phyloP scores from a whole-genome alignment of 371 early-diverging fungal species.

The Apophysomyces sp. region DNA sequence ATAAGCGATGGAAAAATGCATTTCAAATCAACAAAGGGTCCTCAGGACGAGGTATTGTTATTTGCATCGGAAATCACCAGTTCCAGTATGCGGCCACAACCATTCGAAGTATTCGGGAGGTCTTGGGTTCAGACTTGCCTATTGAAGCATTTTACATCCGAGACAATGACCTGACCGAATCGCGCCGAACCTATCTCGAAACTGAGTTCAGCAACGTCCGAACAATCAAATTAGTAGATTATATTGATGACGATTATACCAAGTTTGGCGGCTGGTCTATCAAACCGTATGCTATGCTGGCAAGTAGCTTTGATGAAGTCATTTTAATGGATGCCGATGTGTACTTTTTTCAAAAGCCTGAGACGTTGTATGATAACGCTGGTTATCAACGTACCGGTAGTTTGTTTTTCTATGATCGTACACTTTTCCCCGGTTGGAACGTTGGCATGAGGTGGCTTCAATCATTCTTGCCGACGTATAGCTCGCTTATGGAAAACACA shows the following conservation, averaged over 20 bases:
- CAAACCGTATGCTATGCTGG: conserved; percentile 67
- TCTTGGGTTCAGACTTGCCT: conserved; percentile 60
- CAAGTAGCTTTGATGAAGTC: conserved; percentile 61
- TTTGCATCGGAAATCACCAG: conserved; percentile 66
- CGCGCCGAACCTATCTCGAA: conserved; percentile 36
- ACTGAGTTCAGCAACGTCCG: conserved; percentile 44
- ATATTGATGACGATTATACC: conserved; percentile 47
- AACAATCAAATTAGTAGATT: conserved; percentile 45
- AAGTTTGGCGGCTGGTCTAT: conserved; percentile 61
- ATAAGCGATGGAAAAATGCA: conserved; percentile 20
- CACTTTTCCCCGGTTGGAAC: conserved; percentile 38
- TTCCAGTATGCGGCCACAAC: conserved; percentile 58
- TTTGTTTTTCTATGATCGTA: conserved; percentile 67
- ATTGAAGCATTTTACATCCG: conserved; percentile 73
- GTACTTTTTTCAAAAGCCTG: conserved; percentile 65
- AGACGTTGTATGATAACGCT: conserved; percentile 51
- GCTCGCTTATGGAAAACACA: conserved; percentile 36
- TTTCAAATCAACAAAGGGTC: conserved; percentile 29
- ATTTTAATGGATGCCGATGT: conserved; percentile 79
- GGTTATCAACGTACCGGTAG: conserved; percentile 59
- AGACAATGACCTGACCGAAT: conserved; percentile 48
- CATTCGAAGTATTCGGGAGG: conserved; percentile 52
- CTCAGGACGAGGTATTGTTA: conserved; percentile 63
- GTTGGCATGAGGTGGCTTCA: conserved; percentile 41
- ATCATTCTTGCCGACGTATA: conserved; percentile 48